Percentiles rank a stretch among this genome's conserved stretches.
Evolutionary conservation across 495 filamentous ascomycete species (phyloP).

Genomic region (Penicillium longicatenatum): DNA sequence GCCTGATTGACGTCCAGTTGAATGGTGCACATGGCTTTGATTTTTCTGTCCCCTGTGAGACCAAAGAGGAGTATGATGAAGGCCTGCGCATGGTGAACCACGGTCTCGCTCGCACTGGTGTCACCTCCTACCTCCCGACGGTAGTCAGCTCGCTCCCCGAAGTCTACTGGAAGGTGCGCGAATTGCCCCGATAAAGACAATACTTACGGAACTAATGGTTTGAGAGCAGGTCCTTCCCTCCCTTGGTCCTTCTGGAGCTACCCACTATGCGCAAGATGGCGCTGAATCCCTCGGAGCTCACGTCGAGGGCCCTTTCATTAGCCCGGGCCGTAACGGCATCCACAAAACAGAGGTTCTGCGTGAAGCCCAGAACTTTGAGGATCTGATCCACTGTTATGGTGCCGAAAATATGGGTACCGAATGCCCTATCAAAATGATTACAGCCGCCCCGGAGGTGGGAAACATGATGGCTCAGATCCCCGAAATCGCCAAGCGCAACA

Average conservation of each 20-base stretch:
- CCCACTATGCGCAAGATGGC: conserved; percentile 54
- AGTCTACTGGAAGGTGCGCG: conserved; percentile 63
- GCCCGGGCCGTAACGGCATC: conserved; percentile 68
- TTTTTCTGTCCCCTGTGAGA: conserved; percentile 73
- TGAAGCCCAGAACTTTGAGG: conserved; percentile 48
- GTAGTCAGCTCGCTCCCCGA: conserved; percentile 64
- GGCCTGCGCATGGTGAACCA: conserved; percentile 67
- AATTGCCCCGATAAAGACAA: not conserved
- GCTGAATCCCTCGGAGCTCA: conserved; percentile 83
- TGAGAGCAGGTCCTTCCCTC: conserved; percentile 63
- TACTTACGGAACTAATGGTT: not conserved
- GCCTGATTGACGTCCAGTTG: conserved; percentile 82
- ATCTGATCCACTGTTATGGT: conserved; percentile 72
- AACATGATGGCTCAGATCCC: conserved; percentile 63
- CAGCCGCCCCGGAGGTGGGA: conserved; percentile 75
- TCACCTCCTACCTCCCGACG: conserved; percentile 83
- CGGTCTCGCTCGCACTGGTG: conserved; percentile 69
- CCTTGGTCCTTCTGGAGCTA: conserved; percentile 64
- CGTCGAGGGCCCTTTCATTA: conserved; percentile 83
- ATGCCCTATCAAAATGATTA: conserved; percentile 69
- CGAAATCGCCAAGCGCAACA: conserved; percentile 57
- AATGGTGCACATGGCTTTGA: conserved; percentile 88
- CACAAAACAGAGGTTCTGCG: conserved; percentile 68
- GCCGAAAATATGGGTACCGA: conserved; percentile 51
- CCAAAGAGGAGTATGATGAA: conserved; percentile 62